Evolutionary conservation across 2,329 filamentous ascomycete species (phyloP).

Genomic region (Pseudogymnoascus sp.): DNA sequence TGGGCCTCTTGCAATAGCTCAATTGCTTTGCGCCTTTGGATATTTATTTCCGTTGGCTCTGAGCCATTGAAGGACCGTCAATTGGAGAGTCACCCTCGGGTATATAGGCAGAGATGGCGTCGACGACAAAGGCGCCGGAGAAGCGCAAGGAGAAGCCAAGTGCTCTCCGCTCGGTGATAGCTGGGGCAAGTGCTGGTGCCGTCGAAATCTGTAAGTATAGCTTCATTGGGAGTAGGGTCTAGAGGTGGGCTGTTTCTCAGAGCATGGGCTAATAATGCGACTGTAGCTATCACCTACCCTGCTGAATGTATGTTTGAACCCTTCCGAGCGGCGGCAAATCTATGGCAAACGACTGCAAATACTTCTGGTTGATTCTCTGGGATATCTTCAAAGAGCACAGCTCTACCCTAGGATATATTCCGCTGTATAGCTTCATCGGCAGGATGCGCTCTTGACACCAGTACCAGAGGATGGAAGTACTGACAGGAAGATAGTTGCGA

Average conservation of each 20-base stretch:
- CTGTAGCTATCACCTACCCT: slow-evolving; percentile 76
- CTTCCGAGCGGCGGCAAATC: not conserved
- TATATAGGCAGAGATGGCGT: not conserved
- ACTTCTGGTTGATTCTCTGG: not conserved
- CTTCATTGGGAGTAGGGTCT: not conserved
- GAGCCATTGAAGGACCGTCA: not conserved
- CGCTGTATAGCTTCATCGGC: not conserved
- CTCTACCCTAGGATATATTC: not conserved
- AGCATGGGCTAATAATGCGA: slow-evolving; percentile 1
- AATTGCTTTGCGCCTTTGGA: not conserved
- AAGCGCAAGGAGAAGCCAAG: slow-evolving; percentile 53
- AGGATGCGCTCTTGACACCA: not conserved
- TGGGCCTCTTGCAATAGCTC: not conserved
- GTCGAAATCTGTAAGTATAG: slow-evolving; percentile 70
- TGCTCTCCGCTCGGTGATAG: slow-evolving; percentile 78
- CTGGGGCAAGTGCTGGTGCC: slow-evolving; percentile 86
- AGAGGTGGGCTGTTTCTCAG: slow-evolving; percentile 24
- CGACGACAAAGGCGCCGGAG: slow-evolving; percentile 19
- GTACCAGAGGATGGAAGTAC: not conserved
- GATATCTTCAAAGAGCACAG: not conserved
- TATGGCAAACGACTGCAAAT: not conserved
- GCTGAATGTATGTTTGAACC: slow-evolving; percentile 63
- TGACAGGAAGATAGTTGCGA: slow-evolving; percentile 50
- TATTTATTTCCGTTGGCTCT: slow-evolving; percentile 1
- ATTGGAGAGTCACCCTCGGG: slow-evolving; percentile 1